Base-by-base conservation (phyloP, 257 asterid genomes). In the Verbascum thapsus region DNA sequence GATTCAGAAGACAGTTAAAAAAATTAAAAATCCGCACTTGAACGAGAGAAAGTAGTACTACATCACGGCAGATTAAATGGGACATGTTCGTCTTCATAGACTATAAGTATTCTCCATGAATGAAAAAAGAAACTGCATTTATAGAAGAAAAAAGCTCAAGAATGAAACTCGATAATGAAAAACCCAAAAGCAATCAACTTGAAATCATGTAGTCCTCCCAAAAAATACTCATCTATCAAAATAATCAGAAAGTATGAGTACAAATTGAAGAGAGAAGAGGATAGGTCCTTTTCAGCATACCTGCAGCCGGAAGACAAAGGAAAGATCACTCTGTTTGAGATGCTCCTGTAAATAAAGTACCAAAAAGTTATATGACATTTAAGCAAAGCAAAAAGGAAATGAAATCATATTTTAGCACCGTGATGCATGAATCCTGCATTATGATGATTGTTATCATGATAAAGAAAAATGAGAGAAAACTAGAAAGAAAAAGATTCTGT, bases 281-380 rank as follows among this genome's bases (percentile, higher is more conserved):
- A n/a, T n/a, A n/a, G n/a, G 66, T 1, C 0, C 6, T 32, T 58
- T 58, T 54, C 60, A 53, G 47, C 67, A 70, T 80, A 94, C 99
- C 99, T 94, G 98, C 76, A 94, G 83, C 71, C 99, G 85, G 81
- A 94, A 94, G 70, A 94, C 96, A 63, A 94, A 94, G 68, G 99
- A 94, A 73, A 83, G 84, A 75, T 90, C 98, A 80, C 90, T 88
- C 79, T 94, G 98, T 70, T 90, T 90, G 74, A 94, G 88, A 76
- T 94, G 99, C 69, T 90, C 99, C 98, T 94, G 95, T 54, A 63
- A 65, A 80, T 59, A 56, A 18, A 74, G 53, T 53, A 76, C 55
- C 69, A 66, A 40, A 52, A 72, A 45, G 61, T 66, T 41, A 53
- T 48, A 40, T 35, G 23, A 20, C 58, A 8, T 8, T n/a, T 64